phyloP scores from a whole-genome alignment of 2,329 filamentous ascomycete genomes.

The Colletotrichum tamarilloi region DNA sequence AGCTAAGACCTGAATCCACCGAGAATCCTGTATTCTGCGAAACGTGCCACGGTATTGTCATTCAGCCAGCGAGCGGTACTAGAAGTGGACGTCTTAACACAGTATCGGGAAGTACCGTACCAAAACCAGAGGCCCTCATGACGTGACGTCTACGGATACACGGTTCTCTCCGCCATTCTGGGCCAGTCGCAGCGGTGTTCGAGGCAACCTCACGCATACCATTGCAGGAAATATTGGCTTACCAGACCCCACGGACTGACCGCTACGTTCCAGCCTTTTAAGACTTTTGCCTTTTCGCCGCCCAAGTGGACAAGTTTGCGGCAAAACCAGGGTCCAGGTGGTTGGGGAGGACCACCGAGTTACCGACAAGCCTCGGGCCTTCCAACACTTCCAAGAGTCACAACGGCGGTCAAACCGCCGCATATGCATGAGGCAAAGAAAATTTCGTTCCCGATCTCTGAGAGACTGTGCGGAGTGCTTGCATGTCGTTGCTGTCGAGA shows the following conservation, averaged over 20 bases:
- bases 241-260: conserved; percentile 16
- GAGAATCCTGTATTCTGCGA: not conserved
- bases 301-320: conserved; percentile 23
- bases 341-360: conserved; percentile 25
- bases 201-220: conserved; percentile 14
- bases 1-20: not conserved
- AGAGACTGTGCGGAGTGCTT: conserved; percentile 4
- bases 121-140: not conserved
- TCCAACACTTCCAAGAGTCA: conserved; percentile 15
- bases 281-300: conserved; percentile 1
- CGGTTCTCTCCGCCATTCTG: conserved; percentile 8
- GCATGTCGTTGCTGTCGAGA: conserved; percentile 31
- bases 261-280: conserved; percentile 12
- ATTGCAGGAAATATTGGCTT: conserved; percentile 17
- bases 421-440: conserved; percentile 8
- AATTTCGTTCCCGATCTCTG: not conserved
- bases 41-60: conserved; percentile 14
- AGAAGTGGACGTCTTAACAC: not conserved
- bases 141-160: conserved; percentile 11
- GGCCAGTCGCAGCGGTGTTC: conserved; percentile 1
- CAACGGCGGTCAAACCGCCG: conserved; percentile 33
- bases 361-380: conserved; percentile 9
- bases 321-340: conserved; percentile 17
- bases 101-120: conserved; percentile 5
- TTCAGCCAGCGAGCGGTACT: conserved; percentile 3